Evolutionary conservation across 129 eudicot genomes (phyloP).

Genomic region (Helianthus tuberosus): DNA sequence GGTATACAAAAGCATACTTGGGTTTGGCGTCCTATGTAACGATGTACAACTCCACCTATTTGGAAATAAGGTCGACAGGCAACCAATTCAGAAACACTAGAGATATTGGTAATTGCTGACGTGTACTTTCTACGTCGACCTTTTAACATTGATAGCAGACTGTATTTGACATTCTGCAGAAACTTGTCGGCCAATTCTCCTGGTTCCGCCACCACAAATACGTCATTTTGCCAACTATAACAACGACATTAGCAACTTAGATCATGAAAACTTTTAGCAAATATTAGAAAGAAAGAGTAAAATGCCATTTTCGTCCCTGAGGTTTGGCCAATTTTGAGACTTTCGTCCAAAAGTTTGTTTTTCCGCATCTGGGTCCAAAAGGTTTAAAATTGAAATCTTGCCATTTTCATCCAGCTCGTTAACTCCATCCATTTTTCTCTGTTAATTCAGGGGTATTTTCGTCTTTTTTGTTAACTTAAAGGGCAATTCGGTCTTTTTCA

Average conservation of each 20-base stretch:
- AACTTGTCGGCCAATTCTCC: constrained; percentile 98
- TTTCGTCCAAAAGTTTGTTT: too few species aligned
- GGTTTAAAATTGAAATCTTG: too few species aligned
- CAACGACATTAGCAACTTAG: constrained; percentile 21
- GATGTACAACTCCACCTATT: constrained; percentile 92
- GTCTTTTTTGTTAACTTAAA: too few species aligned
- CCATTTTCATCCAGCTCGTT: too few species aligned
- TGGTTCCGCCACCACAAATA: constrained; percentile 99
- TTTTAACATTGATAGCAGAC: constrained; percentile 68
- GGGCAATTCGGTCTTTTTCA: too few species aligned
- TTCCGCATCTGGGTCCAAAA: too few species aligned
- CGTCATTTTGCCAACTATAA: constrained; percentile 96
- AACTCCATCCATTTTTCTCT: too few species aligned
- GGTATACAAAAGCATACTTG: constrained; percentile 70
- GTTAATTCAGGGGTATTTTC: too few species aligned
- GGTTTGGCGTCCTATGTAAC: constrained; percentile 96
- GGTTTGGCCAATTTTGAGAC: too few species aligned
- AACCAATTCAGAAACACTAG: constrained; percentile 87
- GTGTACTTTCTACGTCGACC: constrained; percentile 80
- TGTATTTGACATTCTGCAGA: constrained; percentile 82
- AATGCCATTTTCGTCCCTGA: too few species aligned
- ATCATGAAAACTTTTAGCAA: background rate
- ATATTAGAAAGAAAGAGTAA: background rate
- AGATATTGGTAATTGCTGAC: constrained; percentile 66
- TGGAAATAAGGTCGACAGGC: constrained; percentile 90